These are phyloP conservation scores for Cryphonectria naterciae DNA, from an alignment of 2,329 filamentous ascomycete species.

Conservation along the genomic window DNA sequence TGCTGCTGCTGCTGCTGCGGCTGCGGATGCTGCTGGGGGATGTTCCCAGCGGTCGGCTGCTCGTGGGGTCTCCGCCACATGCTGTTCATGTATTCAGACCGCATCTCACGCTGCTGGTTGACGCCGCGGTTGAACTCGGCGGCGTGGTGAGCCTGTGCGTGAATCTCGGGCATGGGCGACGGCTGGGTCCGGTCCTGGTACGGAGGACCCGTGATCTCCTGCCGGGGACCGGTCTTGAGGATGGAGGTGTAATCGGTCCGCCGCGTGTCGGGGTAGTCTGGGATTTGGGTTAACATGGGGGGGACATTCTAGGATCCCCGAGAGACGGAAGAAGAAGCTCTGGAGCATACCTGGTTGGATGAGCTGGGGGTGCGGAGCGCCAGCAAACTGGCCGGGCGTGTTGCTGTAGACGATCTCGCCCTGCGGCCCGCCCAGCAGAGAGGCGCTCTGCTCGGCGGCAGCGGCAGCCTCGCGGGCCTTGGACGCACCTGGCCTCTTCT, in stretches of 20 bases:
- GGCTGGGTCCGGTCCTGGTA: constrained; percentile 87
- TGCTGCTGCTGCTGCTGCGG: constrained; percentile 35
- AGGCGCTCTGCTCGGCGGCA: constrained; percentile 65
- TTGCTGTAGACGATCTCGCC: constrained; percentile 89
- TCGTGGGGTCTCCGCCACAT: constrained; percentile 86
- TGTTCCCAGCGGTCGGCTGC: constrained; percentile 59
- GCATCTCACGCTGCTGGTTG: constrained; percentile 77
- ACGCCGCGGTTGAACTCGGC: constrained; percentile 89
- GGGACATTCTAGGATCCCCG: constrained; percentile 73
- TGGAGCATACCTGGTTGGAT: constrained; percentile 74
- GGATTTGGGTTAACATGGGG: constrained; percentile 76
- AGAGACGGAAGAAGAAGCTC: constrained; percentile 48
- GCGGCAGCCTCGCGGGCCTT: constrained; percentile 84
- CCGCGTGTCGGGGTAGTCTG: constrained; percentile 77
- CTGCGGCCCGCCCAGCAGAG: constrained; percentile 69
- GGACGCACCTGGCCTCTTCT: constrained; percentile 90
- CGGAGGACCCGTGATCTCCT: constrained; percentile 83
- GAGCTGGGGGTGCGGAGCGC: constrained; percentile 68
- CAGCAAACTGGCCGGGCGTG: constrained; percentile 66
- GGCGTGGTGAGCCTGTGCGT: constrained; percentile 84
- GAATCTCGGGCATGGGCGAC: constrained; percentile 75
- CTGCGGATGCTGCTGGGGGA: constrained; percentile 42
- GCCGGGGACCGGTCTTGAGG: constrained; percentile 75
- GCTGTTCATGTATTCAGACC: constrained; percentile 77
- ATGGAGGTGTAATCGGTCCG: constrained; percentile 83